Evolutionary conservation across 768 basidiomycete genomes (phyloP).

Genomic region (Lactifluus piperatus): DNA sequence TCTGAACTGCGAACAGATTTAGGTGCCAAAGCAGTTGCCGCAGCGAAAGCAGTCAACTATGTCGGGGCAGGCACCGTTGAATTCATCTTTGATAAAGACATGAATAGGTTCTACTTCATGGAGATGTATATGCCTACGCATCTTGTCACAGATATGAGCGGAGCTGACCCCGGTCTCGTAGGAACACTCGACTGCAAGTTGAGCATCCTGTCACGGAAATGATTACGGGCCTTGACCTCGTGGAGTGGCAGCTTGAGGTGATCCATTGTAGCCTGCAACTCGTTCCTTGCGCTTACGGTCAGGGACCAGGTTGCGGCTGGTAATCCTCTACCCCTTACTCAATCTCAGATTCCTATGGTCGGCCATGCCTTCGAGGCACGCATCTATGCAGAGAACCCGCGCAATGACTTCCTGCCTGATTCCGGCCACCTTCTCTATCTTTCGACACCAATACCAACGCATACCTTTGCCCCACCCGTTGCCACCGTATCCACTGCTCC

Average conservation of each 20-base stretch:
- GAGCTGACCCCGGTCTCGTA: constrained; percentile 22
- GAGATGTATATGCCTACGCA: constrained; percentile 56
- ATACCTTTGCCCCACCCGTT: constrained; percentile 47
- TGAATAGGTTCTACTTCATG: constrained; percentile 86
- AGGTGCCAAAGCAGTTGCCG: constrained; percentile 80
- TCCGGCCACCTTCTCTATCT: constrained; percentile 77
- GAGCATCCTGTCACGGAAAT: constrained; percentile 94
- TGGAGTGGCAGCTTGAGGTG: constrained; percentile 92
- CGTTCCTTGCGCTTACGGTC: neutral
- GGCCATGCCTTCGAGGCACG: constrained; percentile 94
- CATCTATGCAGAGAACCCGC: constrained; percentile 92
- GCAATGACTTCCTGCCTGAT: constrained; percentile 89
- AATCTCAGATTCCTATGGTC: constrained; percentile 72
- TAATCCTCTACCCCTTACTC: constrained; percentile 71
- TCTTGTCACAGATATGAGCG: neutral
- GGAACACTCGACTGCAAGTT: constrained; percentile 81
- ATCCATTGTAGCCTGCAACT: neutral
- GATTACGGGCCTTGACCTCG: constrained; percentile 89
- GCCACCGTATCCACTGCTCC: constrained; percentile 34
- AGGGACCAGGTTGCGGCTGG: constrained; percentile 68
- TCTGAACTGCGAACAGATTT: constrained; percentile 72
- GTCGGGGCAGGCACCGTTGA: constrained; percentile 93
- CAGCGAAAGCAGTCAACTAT: constrained; percentile 88
- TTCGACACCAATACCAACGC: constrained; percentile 68
- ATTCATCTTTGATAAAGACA: constrained; percentile 93